Conservation (phyloP, 2,329 filamentous ascomycete species). For the Claviceps humidiphila region DNA sequence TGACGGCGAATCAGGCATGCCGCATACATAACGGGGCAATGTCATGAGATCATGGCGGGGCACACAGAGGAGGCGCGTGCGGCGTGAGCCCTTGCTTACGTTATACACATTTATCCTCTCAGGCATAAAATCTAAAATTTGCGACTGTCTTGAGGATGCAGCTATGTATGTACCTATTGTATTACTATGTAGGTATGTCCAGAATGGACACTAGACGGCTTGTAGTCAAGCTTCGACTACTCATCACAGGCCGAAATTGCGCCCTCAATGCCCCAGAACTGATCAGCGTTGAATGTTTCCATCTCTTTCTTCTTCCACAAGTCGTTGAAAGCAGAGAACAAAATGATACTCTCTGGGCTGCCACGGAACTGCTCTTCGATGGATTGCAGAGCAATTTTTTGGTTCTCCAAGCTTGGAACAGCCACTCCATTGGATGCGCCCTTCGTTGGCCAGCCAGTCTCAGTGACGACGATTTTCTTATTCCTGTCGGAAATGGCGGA, state of each 20-base stretch:
- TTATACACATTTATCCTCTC: not conserved
- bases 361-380: slow-evolving; percentile 46
- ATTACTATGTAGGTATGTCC: too few relatives aligned
- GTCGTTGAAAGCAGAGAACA: slow-evolving; percentile 73
- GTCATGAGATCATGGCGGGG: not conserved
- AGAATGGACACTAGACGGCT: not conserved
- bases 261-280: slow-evolving; percentile 58
- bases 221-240: not conserved
- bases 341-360: slow-evolving; percentile 40
- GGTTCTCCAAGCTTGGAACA: slow-evolving; percentile 55
- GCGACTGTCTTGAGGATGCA: too few relatives aligned
- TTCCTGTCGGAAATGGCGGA: slow-evolving; percentile 42
- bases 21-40: not conserved
- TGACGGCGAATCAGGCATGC: not conserved
- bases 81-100: not conserved
- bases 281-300: slow-evolving; percentile 56
- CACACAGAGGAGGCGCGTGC: too few relatives aligned
- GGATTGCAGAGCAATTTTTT: slow-evolving; percentile 50
- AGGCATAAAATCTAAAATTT: too few relatives aligned
- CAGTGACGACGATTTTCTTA: slow-evolving; percentile 62
- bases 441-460: slow-evolving; percentile 71
- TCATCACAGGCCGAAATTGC: slow-evolving; percentile 12
- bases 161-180: too few relatives aligned
- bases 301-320: slow-evolving; percentile 57
- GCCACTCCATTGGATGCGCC: slow-evolving; percentile 53